Evolutionary conservation across 495 filamentous ascomycete species (phyloP), one percentile per base, ranked within the genome.

Genomic region (Durotheca rogersii): DNA sequence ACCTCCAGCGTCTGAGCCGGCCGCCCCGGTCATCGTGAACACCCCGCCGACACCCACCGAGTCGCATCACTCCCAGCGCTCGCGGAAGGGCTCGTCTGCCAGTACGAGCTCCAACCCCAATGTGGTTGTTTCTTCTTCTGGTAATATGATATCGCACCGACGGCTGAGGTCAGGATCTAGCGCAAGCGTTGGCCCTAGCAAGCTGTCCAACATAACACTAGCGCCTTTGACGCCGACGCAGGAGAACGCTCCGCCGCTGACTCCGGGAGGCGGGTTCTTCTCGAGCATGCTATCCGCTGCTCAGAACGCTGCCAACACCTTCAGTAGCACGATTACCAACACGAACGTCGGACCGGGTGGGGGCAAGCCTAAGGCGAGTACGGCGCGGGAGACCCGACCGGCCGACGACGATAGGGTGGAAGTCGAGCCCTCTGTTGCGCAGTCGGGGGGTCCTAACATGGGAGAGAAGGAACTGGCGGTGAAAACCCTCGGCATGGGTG

Each of bases 281-380:
- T 92, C 89, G 5, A 88, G 85, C 11, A 86, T 97, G 62, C 88
- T 98, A 58, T 90, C 89, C 21, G 92, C 84, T 20, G 91, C 92
- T 11, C 93, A 97, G 62, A 97, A 88, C 70, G 92, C 94, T 30
- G 92, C 93, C n/a, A 90, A 81, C 56, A 84, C 82, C 1, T 61
- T 99, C 3, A 90, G 80, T 55, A 96, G 81, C 61, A 90, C 79
- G 37, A 88, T 97, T 19, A 66, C 81, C 7, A 90, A 89, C 52
- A 79, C 78, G 2, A 74, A 71, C 27, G 55, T 76, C 9, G 62
- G 61, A 29, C 62, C 65, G 20, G 51, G 61, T 31, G 58, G 67
- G 42, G 71, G 68, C 58, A 76, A 74, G 50, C 60, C 50, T 38
- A 71, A 67, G 60, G 51, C 61, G 41, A 51, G 58, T 56, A n/a